Evolutionary conservation across 2,329 filamentous ascomycete genomes (phyloP), one percentile per base, ranked within the genome.

Genomic region (Fusarium compactum): DNA sequence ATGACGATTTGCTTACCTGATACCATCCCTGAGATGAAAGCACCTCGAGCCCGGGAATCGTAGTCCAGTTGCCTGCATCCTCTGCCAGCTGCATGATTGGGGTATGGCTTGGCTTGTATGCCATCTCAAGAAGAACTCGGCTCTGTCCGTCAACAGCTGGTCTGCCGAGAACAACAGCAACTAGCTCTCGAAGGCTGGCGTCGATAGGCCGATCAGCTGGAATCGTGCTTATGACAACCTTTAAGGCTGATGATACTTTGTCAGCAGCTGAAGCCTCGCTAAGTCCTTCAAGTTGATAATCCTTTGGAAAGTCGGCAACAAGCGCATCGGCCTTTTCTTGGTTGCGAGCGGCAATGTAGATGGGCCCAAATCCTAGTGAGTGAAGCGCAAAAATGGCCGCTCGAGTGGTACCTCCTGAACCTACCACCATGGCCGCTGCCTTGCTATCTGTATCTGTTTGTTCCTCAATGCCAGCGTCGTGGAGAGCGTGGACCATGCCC

Each of bases 321-420:
- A 99, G 86, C 12, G 85, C 81, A 50, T 87, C 82, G 24, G 94
- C 88, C 75, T 95, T 95, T 44, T 85, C 82, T 15, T 87, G 81
- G 58, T 92, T 92, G 50, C 96, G 90, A 22, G 94, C 95, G 27
- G 96, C 88, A 54, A 98, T 85, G 80, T 97, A 97, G 76, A 99
- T 92, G 4, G 94, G 94, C 10, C 86, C 87, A 82, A 93, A 97
- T 32, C 92, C 92, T 80, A 98, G 92, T 45, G 89, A 89, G 73
- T 95, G 90, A 25, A 99, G 85, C 2, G 95, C 93, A 77, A 93
- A 98, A 76, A 98, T 91, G 43, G 95, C 96, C 8, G 95, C 96
- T 61, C 96, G 90, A 1, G 94, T 93, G 8, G 96, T 99, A 25
- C 96, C 96, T 16, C 96, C 96, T 10, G 94, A 93, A 5, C 96